Conservation (phyloP, 2,329 filamentous ascomycete genomes). For the Nectriaceae sp. region DNA sequence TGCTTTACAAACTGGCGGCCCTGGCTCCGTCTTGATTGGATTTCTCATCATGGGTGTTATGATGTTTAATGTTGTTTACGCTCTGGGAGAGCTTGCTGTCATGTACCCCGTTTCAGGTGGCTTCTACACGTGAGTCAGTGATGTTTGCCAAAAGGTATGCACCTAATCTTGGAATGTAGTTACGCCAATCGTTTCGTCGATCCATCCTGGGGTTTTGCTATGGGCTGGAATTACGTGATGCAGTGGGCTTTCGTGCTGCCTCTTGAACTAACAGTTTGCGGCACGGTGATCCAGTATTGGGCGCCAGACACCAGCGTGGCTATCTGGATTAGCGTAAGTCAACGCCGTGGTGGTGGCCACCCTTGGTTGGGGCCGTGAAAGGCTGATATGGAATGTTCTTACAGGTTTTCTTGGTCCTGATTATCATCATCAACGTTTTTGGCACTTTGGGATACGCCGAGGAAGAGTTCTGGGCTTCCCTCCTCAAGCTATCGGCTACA, state of each 20-base stretch:
- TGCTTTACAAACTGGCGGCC: constrained; percentile 35
- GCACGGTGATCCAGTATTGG: constrained; percentile 52
- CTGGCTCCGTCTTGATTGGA: constrained; percentile 46
- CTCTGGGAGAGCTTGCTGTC: constrained; percentile 53
- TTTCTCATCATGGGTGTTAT: constrained; percentile 60
- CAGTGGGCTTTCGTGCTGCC: constrained; percentile 49
- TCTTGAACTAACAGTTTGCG: constrained; percentile 51
- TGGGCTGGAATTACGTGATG: constrained; percentile 53
- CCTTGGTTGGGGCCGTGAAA: neutral
- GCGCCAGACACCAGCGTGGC: constrained; percentile 43
- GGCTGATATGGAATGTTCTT: constrained; percentile 1
- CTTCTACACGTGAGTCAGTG: constrained; percentile 48
- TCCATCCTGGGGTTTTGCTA: constrained; percentile 46
- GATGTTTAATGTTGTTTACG: constrained; percentile 64
- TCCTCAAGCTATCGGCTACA: constrained; percentile 59
- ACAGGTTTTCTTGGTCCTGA: constrained; percentile 50
- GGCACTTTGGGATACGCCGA: constrained; percentile 58
- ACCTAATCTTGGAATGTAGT: neutral
- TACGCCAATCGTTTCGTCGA: constrained; percentile 60
- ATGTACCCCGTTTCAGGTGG: constrained; percentile 51
- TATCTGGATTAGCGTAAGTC: constrained; percentile 52
- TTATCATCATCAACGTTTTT: constrained; percentile 57
- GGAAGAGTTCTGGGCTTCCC: constrained; percentile 61
- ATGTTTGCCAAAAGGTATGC: neutral
- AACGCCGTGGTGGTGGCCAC: neutral